Percentiles rank a stretch among this genome's conserved stretches.
Conservation (phyloP, 2,329 filamentous ascomycete genomes). For the Phaeophleospora eucalypticola region DNA sequence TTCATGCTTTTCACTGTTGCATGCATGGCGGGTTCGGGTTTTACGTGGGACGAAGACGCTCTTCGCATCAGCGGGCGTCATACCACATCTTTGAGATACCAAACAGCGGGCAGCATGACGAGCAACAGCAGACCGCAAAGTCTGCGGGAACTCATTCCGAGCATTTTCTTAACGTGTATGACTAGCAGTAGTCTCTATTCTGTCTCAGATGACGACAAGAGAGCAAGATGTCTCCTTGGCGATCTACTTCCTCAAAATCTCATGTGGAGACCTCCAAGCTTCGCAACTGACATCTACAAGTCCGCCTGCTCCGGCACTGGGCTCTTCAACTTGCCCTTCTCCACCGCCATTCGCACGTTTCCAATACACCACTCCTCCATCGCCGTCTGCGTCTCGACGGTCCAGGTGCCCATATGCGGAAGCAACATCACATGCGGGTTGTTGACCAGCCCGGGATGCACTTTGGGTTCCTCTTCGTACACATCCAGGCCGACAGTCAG, state of each 20-base stretch:
- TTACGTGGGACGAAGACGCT: not conserved
- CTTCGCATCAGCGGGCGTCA: not conserved
- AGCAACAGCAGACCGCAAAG: too few relatives aligned
- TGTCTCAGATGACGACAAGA: too few relatives aligned
- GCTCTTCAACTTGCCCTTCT: constrained; percentile 46
- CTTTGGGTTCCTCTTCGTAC: constrained; percentile 72
- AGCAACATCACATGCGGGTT: constrained; percentile 71
- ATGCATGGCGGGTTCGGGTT: not conserved
- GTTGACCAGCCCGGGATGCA: constrained; percentile 67
- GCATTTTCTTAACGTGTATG: too few relatives aligned
- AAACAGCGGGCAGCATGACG: too few relatives aligned
- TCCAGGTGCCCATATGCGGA: constrained; percentile 85
- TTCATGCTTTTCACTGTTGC: constrained; percentile 2
- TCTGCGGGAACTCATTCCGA: too few relatives aligned
- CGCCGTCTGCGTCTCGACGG: constrained; percentile 57
- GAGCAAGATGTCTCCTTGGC: too few relatives aligned
- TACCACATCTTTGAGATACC: too few relatives aligned
- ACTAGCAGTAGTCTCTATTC: too few relatives aligned
- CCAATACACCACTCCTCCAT: constrained; percentile 74
- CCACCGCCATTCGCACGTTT: constrained; percentile 63
- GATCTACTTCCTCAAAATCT: too few relatives aligned
- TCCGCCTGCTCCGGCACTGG: constrained; percentile 5
- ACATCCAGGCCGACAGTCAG: constrained; percentile 72
- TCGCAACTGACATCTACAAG: not conserved
- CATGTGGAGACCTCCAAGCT: too few relatives aligned